Conservation (phyloP, 352 stramenopile genomes). For the Pythium sp. region DNA sequence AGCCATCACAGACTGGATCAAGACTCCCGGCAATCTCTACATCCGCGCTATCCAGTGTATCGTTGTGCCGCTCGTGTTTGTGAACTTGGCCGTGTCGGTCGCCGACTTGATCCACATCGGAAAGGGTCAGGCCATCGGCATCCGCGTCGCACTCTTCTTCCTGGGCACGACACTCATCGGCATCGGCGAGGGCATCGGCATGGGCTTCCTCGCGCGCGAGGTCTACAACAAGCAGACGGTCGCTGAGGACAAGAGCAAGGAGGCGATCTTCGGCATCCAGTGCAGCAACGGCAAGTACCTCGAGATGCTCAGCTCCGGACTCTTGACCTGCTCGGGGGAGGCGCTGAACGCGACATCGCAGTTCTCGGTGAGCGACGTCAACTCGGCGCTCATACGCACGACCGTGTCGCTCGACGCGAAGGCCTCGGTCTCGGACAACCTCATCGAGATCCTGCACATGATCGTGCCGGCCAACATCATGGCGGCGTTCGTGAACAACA, state of each 20-base stretch:
- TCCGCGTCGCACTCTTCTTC: slow-evolving; percentile 45
- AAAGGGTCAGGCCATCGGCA: slow-evolving; percentile 38
- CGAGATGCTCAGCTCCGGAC: slow-evolving; percentile 39
- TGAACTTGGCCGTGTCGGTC: slow-evolving; percentile 69
- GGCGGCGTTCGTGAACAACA: slow-evolving; percentile 60
- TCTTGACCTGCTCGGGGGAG: slow-evolving; percentile 57
- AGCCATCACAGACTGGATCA: slow-evolving; percentile 57
- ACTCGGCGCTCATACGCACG: slow-evolving; percentile 47
- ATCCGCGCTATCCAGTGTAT: slow-evolving; percentile 74
- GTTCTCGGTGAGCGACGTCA: slow-evolving; percentile 63
- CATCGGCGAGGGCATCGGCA: slow-evolving; percentile 53
- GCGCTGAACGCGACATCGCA: slow-evolving; percentile 32
- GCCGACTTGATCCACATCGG: slow-evolving; percentile 61
- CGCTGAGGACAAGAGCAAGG: slow-evolving; percentile 23
- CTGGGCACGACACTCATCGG: slow-evolving; percentile 43
- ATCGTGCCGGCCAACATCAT: slow-evolving; percentile 78
- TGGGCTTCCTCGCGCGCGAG: slow-evolving; percentile 45
- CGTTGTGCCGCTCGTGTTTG: slow-evolving; percentile 76
- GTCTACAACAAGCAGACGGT: slow-evolving; percentile 35
- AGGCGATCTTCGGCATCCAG: slow-evolving; percentile 69
- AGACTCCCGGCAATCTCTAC: slow-evolving; percentile 69
- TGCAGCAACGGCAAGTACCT: slow-evolving; percentile 72
- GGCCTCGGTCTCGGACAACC: slow-evolving; percentile 54
- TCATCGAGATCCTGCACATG: slow-evolving; percentile 56
- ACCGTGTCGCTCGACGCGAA: slow-evolving; percentile 35